Base-by-base conservation (phyloP, 2,329 filamentous ascomycete species). In the Colletotrichum viniferum region DNA sequence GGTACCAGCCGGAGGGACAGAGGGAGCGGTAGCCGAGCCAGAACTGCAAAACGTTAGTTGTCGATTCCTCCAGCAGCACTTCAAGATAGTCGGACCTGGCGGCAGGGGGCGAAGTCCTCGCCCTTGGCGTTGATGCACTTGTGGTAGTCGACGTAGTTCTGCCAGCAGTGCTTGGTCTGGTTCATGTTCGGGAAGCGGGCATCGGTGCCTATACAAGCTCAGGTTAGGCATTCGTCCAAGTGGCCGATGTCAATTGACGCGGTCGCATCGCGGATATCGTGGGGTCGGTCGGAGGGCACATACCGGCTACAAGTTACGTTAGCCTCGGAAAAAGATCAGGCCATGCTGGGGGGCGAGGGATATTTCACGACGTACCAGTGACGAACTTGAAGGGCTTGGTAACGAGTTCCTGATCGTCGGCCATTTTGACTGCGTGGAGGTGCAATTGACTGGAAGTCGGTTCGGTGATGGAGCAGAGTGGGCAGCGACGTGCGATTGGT, bases 331-430 rank as follows among this genome's bases (percentile, higher is more conserved):
- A 69, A 79, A 78, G 74, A 82, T 83, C 81, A 82, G 81, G 80
- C 81, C 82, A 83, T 83, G 82, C 79, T 81, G 76, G 43, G 58
- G 58, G 34, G 71, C 81, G 82, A 83, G 83, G 83, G 58, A 76
- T 82, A 83, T 83, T 83, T 84, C 83, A 79, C 75, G 70, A 86
- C 95, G 87, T 92, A 98, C 96, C 96, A 90, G 96, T 98, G 85
- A 98, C 97, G 90, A 98, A 98, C 94, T 99, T 99, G 94, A 99
- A 99, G 88, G 97, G 97, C 93, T 98, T 99, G 89, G 96, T 98
- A 81, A 91, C 90, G 87, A 91, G 90, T 87, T 98, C 94, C 82
- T 87, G 83, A 83, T 95, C 94, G 89, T 97, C 95, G 86, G 96
- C 94, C 96, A 99, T 99, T 82, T 88, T 96, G 91, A 87, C 87